These are phyloP conservation scores for Scopulariopsis brevicaulis DNA, from an alignment of 2,329 filamentous ascomycete species.

Conservation along the genomic window DNA sequence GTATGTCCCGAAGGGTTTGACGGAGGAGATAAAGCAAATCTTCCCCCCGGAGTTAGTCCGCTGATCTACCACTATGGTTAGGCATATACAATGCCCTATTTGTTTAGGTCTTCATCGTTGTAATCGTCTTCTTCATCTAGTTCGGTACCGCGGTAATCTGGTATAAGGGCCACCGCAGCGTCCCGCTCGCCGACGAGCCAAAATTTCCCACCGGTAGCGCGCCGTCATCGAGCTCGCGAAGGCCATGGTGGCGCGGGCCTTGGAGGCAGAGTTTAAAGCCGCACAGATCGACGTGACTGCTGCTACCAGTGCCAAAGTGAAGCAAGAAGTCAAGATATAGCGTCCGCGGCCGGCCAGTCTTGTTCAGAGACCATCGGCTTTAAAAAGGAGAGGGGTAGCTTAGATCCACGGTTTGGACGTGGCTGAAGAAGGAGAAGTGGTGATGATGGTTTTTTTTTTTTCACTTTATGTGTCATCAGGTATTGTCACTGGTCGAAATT, in stretches of 20 bases:
- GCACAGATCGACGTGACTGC: conserved; percentile 7
- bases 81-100: conserved; percentile 16
- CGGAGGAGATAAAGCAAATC: no score
- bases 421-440: conserved; percentile 6
- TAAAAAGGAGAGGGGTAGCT: background rate
- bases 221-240: conserved; percentile 6
- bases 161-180: conserved; percentile 8
- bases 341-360: conserved; percentile 11
- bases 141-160: conserved; percentile 11
- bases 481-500: no score
- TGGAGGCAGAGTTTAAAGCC: conserved; percentile 7
- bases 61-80: conserved; percentile 4
- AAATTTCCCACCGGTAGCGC: background rate
- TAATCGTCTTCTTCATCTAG: conserved; percentile 9
- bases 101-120: conserved; percentile 11
- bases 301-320: conserved; percentile 9
- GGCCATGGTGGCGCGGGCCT: background rate
- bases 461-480: background rate
- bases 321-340: conserved; percentile 8
- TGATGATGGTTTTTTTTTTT: background rate
- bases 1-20: no score
- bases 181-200: background rate
- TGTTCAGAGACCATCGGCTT: conserved; percentile 5
- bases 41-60: no score
- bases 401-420: background rate